A percentile compares a stretch with the other conserved stretches of the same genome.
Evolutionary conservation across 2,329 filamentous ascomycete genomes (phyloP).

Genomic region (Didymella keratinophila): DNA sequence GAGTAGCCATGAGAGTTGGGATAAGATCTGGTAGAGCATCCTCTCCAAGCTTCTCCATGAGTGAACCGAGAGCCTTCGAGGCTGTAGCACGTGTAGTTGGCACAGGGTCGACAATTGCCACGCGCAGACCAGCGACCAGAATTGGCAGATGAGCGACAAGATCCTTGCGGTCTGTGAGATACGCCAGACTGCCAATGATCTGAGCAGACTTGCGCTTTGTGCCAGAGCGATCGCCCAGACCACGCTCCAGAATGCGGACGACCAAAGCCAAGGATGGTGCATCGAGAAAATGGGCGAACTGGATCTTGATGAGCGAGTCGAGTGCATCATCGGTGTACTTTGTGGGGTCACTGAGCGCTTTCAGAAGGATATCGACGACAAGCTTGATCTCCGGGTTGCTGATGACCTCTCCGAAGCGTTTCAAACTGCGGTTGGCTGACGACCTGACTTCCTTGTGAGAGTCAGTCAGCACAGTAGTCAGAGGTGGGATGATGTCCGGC

Average conservation of each 20-base stretch:
- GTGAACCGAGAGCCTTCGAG: slow-evolving; percentile 91
- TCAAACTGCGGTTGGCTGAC: slow-evolving; percentile 93
- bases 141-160: slow-evolving; percentile 90
- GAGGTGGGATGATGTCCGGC: slow-evolving; percentile 94
- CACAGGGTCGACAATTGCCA: slow-evolving; percentile 92
- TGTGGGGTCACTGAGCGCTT: slow-evolving; percentile 95
- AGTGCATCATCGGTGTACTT: slow-evolving; percentile 96
- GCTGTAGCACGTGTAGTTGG: slow-evolving; percentile 95
- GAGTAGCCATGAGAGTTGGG: slow-evolving; percentile 94
- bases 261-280: slow-evolving; percentile 94
- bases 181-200: slow-evolving; percentile 96
- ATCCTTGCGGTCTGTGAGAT: slow-evolving; percentile 95
- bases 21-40: slow-evolving; percentile 97
- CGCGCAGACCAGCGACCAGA: slow-evolving; percentile 85
- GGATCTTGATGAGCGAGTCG: slow-evolving; percentile 95
- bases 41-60: slow-evolving; percentile 98
- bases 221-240: slow-evolving; percentile 85
- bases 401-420: slow-evolving; percentile 98
- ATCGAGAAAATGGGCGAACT: slow-evolving; percentile 98
- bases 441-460: slow-evolving; percentile 96
- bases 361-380: slow-evolving; percentile 88
- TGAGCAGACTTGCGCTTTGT: slow-evolving; percentile 97
- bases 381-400: slow-evolving; percentile 96
- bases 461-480: slow-evolving; percentile 93
- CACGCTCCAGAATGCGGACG: slow-evolving; percentile 93